A percentile compares a stretch with the other conserved stretches of the same genome.
Conservation (phyloP, 2,329 filamentous ascomycete genomes). For the Penicillium brevicompactum region DNA sequence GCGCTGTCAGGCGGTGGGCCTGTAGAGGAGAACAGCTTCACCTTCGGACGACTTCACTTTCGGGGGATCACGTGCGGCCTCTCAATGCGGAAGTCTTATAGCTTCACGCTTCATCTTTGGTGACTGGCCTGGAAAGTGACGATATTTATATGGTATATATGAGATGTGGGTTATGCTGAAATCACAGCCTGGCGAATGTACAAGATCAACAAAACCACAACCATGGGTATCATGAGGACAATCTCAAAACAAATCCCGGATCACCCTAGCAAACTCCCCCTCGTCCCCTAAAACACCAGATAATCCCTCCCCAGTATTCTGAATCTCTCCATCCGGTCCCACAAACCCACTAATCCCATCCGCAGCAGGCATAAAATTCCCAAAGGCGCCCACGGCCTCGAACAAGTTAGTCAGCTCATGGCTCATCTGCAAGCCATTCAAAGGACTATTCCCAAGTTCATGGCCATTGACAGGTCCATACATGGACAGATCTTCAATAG, state of each 20-base stretch:
- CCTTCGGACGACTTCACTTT: not conserved
- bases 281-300: constrained; percentile 55
- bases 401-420: constrained; percentile 65
- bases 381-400: constrained; percentile 61
- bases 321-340: constrained; percentile 39
- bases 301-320: constrained; percentile 47
- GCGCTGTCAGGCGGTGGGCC: not conserved
- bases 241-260: constrained; percentile 60
- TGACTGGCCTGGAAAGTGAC: no score
- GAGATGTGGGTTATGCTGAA: no score
- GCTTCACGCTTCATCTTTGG: no score
- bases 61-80: no score
- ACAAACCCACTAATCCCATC: constrained; percentile 44
- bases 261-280: constrained; percentile 61
- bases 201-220: not conserved
- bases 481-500: constrained; percentile 59
- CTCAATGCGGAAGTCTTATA: no score
- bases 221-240: not conserved
- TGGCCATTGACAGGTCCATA: constrained; percentile 45
- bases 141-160: no score
- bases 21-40: not conserved
- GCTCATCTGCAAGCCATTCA: constrained; percentile 61
- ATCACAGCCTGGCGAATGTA: not conserved
- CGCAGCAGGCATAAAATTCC: constrained; percentile 40
- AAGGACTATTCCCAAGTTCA: constrained; percentile 55